Conservation (phyloP, 2,329 filamentous ascomycete genomes). For the Hirsutella minnesotensis region DNA sequence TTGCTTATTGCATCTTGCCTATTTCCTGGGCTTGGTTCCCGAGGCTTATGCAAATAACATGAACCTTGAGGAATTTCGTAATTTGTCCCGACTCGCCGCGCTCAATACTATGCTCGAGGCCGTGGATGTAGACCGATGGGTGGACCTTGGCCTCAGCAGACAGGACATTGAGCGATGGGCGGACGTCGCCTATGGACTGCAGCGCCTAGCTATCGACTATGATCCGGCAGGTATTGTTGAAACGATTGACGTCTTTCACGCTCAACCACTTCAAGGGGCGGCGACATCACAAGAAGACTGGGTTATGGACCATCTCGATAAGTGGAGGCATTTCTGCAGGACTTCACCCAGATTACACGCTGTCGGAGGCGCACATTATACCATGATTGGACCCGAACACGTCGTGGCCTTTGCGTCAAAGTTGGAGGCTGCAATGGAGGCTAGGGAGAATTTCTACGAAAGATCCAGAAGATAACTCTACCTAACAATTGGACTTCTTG, state of each 20-base stretch:
- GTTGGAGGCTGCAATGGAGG: not conserved
- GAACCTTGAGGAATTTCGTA: not conserved
- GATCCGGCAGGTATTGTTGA: constrained; percentile 12
- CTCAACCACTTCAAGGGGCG: not conserved
- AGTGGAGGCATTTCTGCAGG: constrained; percentile 1
- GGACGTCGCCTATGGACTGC: constrained; percentile 20
- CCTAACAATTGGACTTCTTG: too few species aligned
- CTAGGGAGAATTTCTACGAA: too few species aligned
- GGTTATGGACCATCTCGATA: constrained; percentile 2
- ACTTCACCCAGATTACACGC: constrained; percentile 1
- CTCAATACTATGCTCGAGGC: constrained; percentile 11
- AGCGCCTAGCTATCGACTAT: constrained; percentile 24
- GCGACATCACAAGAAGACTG: constrained; percentile 2
- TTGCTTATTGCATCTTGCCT: constrained; percentile 25
- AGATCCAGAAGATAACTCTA: too few species aligned
- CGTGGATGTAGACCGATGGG: constrained; percentile 10
- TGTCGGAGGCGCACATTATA: constrained; percentile 4
- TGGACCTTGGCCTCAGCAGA: constrained; percentile 18
- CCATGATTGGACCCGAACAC: not conserved
- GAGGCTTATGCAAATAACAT: constrained; percentile 14
- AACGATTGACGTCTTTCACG: constrained; percentile 3
- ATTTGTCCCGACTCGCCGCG: not conserved
- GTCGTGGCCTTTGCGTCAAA: not conserved
- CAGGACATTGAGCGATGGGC: constrained; percentile 20
- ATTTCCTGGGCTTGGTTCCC: constrained; percentile 26